Evolutionary conservation across 345 rosid species (phyloP).

Genomic region (Brassica nigra): DNA sequence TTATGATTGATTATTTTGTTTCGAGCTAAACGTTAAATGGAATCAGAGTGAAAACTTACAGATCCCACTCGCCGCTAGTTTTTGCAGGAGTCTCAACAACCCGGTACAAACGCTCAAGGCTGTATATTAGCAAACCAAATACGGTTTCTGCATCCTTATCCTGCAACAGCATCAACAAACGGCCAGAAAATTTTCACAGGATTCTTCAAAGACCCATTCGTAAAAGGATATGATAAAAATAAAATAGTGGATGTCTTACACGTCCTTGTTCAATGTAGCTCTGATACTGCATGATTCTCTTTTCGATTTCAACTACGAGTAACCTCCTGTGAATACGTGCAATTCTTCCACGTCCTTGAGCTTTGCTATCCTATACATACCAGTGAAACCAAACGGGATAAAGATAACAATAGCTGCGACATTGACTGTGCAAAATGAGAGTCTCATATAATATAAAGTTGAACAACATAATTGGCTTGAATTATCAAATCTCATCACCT

Average conservation of each 20-base stretch:
- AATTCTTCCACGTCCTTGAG: constrained; percentile 88
- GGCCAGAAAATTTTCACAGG: not conserved
- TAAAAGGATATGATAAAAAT: not conserved
- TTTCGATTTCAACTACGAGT: constrained; percentile 79
- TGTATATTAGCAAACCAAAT: constrained; percentile 74
- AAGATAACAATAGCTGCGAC: constrained; percentile 5
- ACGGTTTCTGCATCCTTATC: constrained; percentile 72
- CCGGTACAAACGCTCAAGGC: constrained; percentile 65
- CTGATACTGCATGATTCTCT: constrained; percentile 77
- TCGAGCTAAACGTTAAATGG: constrained; percentile 12
- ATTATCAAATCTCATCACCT: constrained; percentile 44
- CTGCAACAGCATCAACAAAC: constrained; percentile 46
- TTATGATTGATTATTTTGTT: not conserved
- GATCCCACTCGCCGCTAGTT: constrained; percentile 85
- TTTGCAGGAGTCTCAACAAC: constrained; percentile 76
- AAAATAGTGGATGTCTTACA: constrained; percentile 49
- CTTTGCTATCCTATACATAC: constrained; percentile 68
- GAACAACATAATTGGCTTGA: constrained; percentile 10
- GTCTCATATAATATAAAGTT: constrained; percentile 4
- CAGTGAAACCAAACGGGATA: constrained; percentile 6
- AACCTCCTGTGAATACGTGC: constrained; percentile 85
- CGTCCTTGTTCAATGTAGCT: constrained; percentile 70
- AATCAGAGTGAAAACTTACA: constrained; percentile 49
- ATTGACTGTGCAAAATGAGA: constrained; percentile 12
- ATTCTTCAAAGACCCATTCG: not conserved